Evolutionary conservation across 1,139 yeast genomes (phyloP), one percentile per base, ranked within the genome.

Genomic region (Williopsis jadinii): DNA sequence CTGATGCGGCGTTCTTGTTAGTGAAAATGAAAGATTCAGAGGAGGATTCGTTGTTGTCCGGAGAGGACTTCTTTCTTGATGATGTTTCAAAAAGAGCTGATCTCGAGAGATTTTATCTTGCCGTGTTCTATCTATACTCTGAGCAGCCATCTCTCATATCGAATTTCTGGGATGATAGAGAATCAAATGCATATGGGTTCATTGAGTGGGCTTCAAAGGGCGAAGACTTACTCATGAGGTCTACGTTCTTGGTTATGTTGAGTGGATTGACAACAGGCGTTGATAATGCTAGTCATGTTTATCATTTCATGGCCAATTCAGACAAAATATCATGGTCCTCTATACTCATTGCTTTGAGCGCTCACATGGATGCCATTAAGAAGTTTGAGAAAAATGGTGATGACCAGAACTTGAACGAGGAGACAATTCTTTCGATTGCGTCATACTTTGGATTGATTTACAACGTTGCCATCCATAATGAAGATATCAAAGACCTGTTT

Each of bases 161-260:
- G 1, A 62, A 66, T n/a, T 84, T 86, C 51, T 88, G 96, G 95
- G 63, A 67, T 3, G 86, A 84, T 45, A 73, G 80, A 14, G 80
- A 75, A 39, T 71, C 83, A 4, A 68, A 73, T 38, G 62, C 79
- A 2, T 72, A 77, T 53, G 97, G 96, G 0, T 90, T 92, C 52
- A 68, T 90, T 39, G 75, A 75, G 36, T 90, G 97, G 97, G 95
- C 95, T 0, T 72, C 94, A 5, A 78, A 80, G 43, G 84, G 90
- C 54, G 87, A 84, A 47, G 85, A 92, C 11, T 82, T 94, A 8
- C 67, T 88, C 41, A 87, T 90, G 67, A 76, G 87, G 38, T 83
- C 97, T 0, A 75, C 95, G 0, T 88, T 83, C 54, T 80, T 92
- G 49, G 70, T 86, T 44, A 73, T 92, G 70, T 66, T 92, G 41